A percentile compares a stretch with the other conserved stretches of the same genome.
phyloP scores from a whole-genome alignment of 2,329 filamentous ascomycete genomes.

The Stemphylium lycopersici region DNA sequence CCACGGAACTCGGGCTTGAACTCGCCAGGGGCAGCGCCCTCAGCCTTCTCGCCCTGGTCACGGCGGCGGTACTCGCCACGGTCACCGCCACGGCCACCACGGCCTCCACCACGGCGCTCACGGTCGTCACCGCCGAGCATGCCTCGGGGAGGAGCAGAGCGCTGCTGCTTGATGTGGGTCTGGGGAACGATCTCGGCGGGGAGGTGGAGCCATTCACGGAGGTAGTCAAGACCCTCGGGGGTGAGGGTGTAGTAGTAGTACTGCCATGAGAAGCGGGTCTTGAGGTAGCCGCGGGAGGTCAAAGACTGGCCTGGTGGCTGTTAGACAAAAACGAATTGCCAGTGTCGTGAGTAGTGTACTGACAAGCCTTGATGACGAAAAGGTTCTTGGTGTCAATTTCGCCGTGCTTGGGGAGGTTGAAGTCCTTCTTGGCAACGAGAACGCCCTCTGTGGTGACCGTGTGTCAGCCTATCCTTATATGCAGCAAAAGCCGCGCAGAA shows the following conservation, averaged over 20 bases:
- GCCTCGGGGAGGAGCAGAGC: slow-evolving; percentile 94
- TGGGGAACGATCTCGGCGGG: slow-evolving; percentile 99
- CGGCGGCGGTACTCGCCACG: slow-evolving; percentile 79
- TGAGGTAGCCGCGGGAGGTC: slow-evolving; percentile 96
- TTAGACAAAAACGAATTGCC: slow-evolving; percentile 16
- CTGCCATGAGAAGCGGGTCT: slow-evolving; percentile 91
- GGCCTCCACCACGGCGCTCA: slow-evolving; percentile 77
- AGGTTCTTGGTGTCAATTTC: slow-evolving; percentile 99
- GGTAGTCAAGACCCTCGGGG: slow-evolving; percentile 99
- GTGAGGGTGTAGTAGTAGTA: slow-evolving; percentile 98
- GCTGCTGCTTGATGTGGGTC: slow-evolving; percentile 99
- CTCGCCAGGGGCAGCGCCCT: slow-evolving; percentile 50
- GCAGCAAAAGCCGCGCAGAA: slow-evolving; percentile 40
- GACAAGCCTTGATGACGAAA: slow-evolving; percentile 94
- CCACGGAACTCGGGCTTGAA: slow-evolving; percentile 54
- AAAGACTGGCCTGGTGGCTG: slow-evolving; percentile 74
- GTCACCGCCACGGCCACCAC: slow-evolving; percentile 65
- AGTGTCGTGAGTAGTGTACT: slow-evolving; percentile 20
- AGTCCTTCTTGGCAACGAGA: slow-evolving; percentile 99
- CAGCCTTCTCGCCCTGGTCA: slow-evolving; percentile 64
- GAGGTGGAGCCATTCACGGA: slow-evolving; percentile 99
- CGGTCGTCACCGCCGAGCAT: slow-evolving; percentile 93
- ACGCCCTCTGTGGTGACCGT: slow-evolving; percentile 67
- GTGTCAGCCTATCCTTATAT: slow-evolving; percentile 51
- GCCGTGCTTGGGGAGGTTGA: slow-evolving; percentile 95